Evolutionary conservation across 2,329 filamentous ascomycete species (phyloP), one percentile per base, ranked within the genome.

Genomic region (Pseudogymnoascus sp.): DNA sequence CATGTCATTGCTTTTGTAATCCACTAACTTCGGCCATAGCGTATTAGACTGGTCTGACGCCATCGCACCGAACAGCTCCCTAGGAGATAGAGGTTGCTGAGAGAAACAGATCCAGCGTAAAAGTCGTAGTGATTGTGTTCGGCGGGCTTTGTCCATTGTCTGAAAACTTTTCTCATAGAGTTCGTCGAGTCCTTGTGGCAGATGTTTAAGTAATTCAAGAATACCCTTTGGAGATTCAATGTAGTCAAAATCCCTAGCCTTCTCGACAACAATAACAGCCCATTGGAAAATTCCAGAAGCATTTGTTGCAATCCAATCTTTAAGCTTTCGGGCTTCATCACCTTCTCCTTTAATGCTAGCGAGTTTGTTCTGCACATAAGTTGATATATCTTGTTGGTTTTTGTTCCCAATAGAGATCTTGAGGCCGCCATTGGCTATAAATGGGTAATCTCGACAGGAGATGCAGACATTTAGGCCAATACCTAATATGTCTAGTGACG

Each of bases 241-340:
- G 1, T 46, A 1, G 19, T n/a, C 5, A 1, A 26, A n/a, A n/a
- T n/a, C 44, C 4, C 7, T 4, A 4, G 21, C 44, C 13, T 29
- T 50, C 21, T 50, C 15, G 61, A 69, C 31, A 0, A 75, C 72
- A 11, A 78, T 68, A n/a, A 33, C 60, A 0, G 73, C 74, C 76
- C 76, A 78, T 21, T 76, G 65, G 59, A 77, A 77, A 5, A 77
- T 64, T 2, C 76, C 75, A 0, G 60, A 21, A 1, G 75, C 71
- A 11, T 68, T 69, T 2, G 62, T 2, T 2, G 64, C 68, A 19
- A 77, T 73, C 0, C 67, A 17, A 1, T 64, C 23, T 6, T 62
- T 31, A 46, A 71, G 64, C 0, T n/a, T 23, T 5, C 3, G 15
- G 7, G 26, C 11, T 35, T 64, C 63, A 10, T 9, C 2, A 2